Percentiles rank a stretch among this genome's conserved stretches.
phyloP scores from a whole-genome alignment of 345 rosid genomes.

The Rhodamnia argentea region DNA sequence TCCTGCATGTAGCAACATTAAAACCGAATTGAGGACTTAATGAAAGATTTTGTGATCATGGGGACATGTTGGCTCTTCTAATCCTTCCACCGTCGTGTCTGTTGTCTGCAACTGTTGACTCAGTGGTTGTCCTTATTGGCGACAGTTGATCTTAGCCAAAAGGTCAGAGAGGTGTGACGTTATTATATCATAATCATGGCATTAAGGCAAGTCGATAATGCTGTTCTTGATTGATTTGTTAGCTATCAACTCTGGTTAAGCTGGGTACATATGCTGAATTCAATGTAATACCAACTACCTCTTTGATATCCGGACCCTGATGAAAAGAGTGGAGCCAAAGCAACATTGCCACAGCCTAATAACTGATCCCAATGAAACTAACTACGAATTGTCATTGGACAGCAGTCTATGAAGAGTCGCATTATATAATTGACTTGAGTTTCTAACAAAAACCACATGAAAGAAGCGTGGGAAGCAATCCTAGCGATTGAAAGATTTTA shows the following conservation, averaged over 20 bases:
- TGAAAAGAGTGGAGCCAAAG: not conserved
- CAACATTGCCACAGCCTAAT: not conserved
- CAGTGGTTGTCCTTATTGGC: not conserved
- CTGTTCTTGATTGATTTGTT: not conserved
- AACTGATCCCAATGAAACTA: not conserved
- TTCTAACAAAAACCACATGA: not conserved
- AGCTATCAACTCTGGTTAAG: not conserved
- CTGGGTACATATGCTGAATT: not conserved
- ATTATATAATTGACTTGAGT: not conserved
- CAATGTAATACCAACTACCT: not conserved
- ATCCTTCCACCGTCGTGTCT: not conserved
- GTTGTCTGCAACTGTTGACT: not conserved
- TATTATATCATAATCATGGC: not conserved
- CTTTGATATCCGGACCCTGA: not conserved
- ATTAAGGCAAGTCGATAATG: not conserved
- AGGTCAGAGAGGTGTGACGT: not conserved
- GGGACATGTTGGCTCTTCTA: not conserved
- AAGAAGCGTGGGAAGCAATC: not conserved
- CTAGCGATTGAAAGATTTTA: not conserved
- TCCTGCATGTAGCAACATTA: not conserved
- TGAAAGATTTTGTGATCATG: not conserved
- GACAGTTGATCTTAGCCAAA: not conserved
- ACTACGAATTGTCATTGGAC: not conserved
- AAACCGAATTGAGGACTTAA: not conserved
- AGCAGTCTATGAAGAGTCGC: not conserved